phyloP scores from a whole-genome alignment of 2,329 filamentous ascomycete genomes.

The Ampelomyces quisqualis region DNA sequence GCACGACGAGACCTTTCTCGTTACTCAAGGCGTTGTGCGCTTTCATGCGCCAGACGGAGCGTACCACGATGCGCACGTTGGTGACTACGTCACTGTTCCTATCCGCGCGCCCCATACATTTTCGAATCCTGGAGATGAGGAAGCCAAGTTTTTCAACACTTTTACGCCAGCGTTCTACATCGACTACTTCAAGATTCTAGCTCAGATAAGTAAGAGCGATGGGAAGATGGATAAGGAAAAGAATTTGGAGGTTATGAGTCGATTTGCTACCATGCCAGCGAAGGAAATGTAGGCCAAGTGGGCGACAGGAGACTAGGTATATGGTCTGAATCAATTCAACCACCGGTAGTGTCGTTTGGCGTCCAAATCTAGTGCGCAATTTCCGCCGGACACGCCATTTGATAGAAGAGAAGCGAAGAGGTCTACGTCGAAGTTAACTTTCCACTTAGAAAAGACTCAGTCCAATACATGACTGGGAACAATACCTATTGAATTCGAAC shows the following conservation, averaged over 20 bases:
- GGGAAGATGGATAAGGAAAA: constrained; percentile 52
- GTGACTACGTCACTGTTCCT: constrained; percentile 59
- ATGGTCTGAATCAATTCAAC: no score
- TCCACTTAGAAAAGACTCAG: no score
- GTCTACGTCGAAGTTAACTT: no score
- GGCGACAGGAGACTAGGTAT: constrained; percentile 9
- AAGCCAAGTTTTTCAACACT: constrained; percentile 59
- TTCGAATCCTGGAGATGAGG: constrained; percentile 56
- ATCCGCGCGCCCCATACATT: constrained; percentile 59
- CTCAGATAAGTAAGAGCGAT: constrained; percentile 48
- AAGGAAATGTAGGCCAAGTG: constrained; percentile 41
- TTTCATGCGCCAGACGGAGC: constrained; percentile 52
- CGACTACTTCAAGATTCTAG: constrained; percentile 58
- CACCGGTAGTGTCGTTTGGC: no score
- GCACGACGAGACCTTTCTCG: constrained; percentile 59
- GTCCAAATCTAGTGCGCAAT: no score
- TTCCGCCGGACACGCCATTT: no score
- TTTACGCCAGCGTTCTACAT: constrained; percentile 60
- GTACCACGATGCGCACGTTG: constrained; percentile 51
- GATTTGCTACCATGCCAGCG: constrained; percentile 53
- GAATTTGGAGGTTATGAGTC: constrained; percentile 52
- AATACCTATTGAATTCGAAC: no score
- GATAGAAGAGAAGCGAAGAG: no score
- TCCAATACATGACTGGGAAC: no score
- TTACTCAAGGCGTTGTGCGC: constrained; percentile 54